Conservation (phyloP, 768 basidiomycete species). For the Strobilomyces dryophilus region DNA sequence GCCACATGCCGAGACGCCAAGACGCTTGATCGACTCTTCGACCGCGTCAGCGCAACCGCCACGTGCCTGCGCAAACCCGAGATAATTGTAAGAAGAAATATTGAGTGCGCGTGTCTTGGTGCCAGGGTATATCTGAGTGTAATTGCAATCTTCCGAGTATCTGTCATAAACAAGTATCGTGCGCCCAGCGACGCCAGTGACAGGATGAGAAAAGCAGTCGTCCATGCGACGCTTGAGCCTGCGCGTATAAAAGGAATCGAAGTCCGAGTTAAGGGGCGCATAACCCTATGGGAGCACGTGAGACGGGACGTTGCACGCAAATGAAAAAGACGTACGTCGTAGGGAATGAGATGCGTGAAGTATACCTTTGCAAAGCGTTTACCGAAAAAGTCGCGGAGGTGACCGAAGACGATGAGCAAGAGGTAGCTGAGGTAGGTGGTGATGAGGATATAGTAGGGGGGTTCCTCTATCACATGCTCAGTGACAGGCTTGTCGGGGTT, state of each 20-base stretch:
- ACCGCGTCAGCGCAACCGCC: conserved; percentile 96
- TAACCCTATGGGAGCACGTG: conserved; percentile 64
- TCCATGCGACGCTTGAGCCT: conserved; percentile 92
- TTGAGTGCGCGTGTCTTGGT: conserved; percentile 85
- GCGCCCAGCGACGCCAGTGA: conserved; percentile 93
- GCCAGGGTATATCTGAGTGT: conserved; percentile 73
- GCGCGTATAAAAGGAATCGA: conserved; percentile 98
- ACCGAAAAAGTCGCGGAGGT: conserved; percentile 92
- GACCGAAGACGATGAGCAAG: conserved; percentile 86
- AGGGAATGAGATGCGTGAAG: conserved; percentile 81
- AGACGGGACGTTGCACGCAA: conserved; percentile 2
- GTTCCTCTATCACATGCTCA: conserved; percentile 69
- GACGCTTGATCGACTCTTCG: conserved; percentile 74
- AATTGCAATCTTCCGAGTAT: conserved; percentile 75
- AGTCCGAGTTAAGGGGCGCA: conserved; percentile 95
- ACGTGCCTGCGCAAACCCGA: conserved; percentile 91
- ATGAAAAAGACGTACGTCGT: conserved; percentile 57
- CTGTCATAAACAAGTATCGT: conserved; percentile 87
- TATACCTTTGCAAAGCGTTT: conserved; percentile 67
- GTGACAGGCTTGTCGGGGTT: conserved; percentile 41
- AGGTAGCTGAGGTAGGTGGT: conserved; percentile 94
- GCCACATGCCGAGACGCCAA: conserved; percentile 77
- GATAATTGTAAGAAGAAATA: conserved; percentile 98
- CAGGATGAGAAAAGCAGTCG: conserved; percentile 90
- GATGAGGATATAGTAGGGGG: conserved; percentile 88